Conservation (phyloP, 176 grass and related monocot species). For the Urochloa ruziziensis region DNA sequence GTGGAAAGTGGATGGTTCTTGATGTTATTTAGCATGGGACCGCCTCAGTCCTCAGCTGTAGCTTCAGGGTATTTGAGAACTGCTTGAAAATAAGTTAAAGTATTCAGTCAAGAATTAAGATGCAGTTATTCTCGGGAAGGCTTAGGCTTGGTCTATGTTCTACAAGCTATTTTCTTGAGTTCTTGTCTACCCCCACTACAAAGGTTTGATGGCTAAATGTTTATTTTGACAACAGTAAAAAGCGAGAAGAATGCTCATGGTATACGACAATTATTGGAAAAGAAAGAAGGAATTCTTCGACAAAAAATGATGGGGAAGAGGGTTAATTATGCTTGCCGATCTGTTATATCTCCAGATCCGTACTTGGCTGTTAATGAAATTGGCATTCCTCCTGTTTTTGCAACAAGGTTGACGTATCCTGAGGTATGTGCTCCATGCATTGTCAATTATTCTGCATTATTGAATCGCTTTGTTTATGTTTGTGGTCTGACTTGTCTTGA, state of each 20-base stretch:
- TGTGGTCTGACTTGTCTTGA: background rate
- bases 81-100: constrained; percentile 2
- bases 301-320: constrained; percentile 99
- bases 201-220: constrained; percentile 21
- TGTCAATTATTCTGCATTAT: background rate
- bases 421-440: constrained; percentile 55
- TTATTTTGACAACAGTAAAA: constrained; percentile 54
- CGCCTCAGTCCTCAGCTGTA: background rate
- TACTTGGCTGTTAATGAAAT: constrained; percentile 96
- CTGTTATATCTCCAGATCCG: constrained; percentile 94
- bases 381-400: constrained; percentile 95
- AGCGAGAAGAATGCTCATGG: constrained; percentile 61
- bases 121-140: background rate
- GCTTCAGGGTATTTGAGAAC: background rate
- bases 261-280: constrained; percentile 80
- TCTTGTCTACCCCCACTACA: background rate
- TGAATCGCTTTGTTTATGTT: background rate
- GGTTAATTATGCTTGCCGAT: constrained; percentile 93
- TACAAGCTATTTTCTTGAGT: background rate
- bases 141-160: background rate
- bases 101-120: constrained; percentile 4
- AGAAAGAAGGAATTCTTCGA: constrained; percentile 86
- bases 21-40: background rate
- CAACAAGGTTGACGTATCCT: constrained; percentile 76
- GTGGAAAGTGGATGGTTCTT: background rate